Base-by-base conservation (phyloP, 2,329 filamentous ascomycete species). In the Colletotrichum musicola region DNA sequence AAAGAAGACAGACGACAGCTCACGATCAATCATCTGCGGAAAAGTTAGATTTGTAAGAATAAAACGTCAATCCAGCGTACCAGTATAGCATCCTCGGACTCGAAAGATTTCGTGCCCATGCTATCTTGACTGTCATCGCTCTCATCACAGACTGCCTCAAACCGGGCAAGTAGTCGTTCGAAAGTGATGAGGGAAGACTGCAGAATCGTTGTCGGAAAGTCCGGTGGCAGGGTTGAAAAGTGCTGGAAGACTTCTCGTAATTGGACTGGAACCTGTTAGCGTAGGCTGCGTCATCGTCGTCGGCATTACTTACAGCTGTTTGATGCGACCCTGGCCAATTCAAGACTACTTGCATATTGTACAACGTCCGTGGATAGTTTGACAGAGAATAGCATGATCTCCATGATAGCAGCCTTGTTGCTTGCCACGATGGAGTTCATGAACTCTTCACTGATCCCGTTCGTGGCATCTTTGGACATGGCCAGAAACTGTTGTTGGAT, bases 401-500 rank as follows among this genome's bases (percentile, higher is more conserved):
- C 87, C 78, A 85, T 81, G 2, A 86, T 81, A 4, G 85, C 83
- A 22, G 82, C 81, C 71, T 83, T 86, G 74, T 90, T 90, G 71
- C 79, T 79, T 18, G 78, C 80, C 20, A 89, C 80, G 74, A 88
- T 85, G 1, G 81, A 78, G 35, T 84, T 81, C 64, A 88, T 78
- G 73, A 85, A 77, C 4, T 83, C 81, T 12, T 81, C 77, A 62
- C 78, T 82, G 46, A 88, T 77, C 1, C 77, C 76, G 18, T 75
- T 78, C 57, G 80, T 84, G 46, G 78, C 78, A 61, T 85, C 82
- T 62, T 81, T 83, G 3, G 85, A 81, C 72, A 90, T 77, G 13
- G 79, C 79, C n/a, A 81, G 71, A 30, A 88, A 80, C 73, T 90
- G 88, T 70, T 86, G 83, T 59, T 88, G 82, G 69, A 89, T 85